Percentiles rank a stretch among this genome's conserved stretches.
These are phyloP conservation scores for Teunomyces barrocoloradensis DNA, from an alignment of 805 yeast species.

Conservation along the genomic window DNA sequence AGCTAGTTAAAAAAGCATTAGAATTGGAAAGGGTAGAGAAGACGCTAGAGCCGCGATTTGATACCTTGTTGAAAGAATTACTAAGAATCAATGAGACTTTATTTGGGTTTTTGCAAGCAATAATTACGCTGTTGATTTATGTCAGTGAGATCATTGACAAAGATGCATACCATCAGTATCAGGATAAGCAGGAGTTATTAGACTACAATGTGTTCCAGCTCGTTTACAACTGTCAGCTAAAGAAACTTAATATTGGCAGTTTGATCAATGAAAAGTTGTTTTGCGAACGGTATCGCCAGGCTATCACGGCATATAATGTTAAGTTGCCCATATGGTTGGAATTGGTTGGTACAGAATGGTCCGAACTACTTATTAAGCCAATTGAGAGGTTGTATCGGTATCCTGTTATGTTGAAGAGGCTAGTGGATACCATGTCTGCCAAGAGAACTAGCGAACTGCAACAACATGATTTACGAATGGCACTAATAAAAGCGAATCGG, in stretches of 20 bases:
- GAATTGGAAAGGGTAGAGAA: neutral
- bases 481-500: slow-evolving; percentile 5
- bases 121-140: neutral
- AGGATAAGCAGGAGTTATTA: neutral
- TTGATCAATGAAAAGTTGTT: slow-evolving; percentile 8
- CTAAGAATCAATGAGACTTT: neutral
- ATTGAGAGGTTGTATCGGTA: slow-evolving; percentile 6
- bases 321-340: slow-evolving; percentile 1
- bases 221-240: slow-evolving; percentile 6
- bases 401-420: slow-evolving; percentile 4
- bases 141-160: neutral
- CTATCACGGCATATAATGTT: neutral
- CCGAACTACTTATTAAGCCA: slow-evolving; percentile 3
- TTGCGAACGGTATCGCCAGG: neutral
- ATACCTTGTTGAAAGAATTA: neutral
- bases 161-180: neutral
- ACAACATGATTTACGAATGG: slow-evolving; percentile 3
- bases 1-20: neutral
- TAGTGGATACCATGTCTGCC: neutral
- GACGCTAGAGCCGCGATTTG: neutral
- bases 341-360: neutral
- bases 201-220: slow-evolving; percentile 7
- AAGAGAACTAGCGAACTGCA: neutral
- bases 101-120: neutral
- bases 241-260: slow-evolving; percentile 10